phyloP scores from a whole-genome alignment of 371 early-diverging fungal species.

The Lichtheimia ornata region DNA sequence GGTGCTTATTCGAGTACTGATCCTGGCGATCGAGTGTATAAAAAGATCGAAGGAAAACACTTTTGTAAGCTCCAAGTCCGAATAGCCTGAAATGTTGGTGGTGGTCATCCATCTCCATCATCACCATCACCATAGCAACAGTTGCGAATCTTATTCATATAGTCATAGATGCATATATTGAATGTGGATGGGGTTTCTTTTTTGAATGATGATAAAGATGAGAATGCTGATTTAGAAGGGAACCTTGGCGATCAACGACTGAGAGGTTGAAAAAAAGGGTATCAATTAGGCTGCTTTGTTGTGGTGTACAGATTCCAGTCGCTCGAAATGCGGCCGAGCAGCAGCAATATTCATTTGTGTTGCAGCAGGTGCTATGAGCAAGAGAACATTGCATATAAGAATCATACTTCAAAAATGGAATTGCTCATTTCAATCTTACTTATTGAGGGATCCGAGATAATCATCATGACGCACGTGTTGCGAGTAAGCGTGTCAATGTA shows the following conservation, averaged over 20 bases:
- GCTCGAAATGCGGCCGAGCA: conserved; percentile 80
- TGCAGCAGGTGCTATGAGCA: conserved; percentile 67
- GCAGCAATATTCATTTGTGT: conserved; percentile 78
- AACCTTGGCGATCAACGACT: background rate
- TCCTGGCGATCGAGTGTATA: background rate
- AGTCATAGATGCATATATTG: background rate
- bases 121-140: background rate
- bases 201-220: conserved; percentile 1
- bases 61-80: background rate
- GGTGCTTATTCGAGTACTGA: background rate
- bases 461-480: conserved; percentile 17
- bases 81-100: background rate
- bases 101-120: background rate
- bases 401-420: background rate
- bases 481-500: conserved; percentile 18
- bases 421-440: conserved; percentile 13
- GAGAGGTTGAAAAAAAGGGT: background rate
- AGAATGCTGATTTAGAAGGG: background rate
- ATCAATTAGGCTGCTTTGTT: conserved; percentile 21
- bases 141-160: background rate
- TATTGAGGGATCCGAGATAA: conserved; percentile 17
- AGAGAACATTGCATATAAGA: background rate
- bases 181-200: background rate
- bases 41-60: background rate
- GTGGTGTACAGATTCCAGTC: conserved; percentile 48